Evolutionary conservation across 208 protist genomes (phyloP).

Genomic region (Wallacemonas sp.): DNA sequence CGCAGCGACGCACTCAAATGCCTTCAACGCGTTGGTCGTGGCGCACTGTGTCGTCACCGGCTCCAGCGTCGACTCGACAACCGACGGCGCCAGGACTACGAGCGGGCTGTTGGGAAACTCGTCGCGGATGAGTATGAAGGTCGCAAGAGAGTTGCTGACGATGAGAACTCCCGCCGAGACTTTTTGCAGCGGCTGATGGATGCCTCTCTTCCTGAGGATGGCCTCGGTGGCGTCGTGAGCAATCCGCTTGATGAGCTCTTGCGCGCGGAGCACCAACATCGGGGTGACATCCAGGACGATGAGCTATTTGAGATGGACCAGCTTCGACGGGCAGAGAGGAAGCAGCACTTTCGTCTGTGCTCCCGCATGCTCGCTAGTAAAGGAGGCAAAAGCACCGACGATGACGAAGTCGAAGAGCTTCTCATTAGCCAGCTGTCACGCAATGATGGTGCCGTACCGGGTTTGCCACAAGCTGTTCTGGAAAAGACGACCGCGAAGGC

Average conservation of each 20-base stretch:
- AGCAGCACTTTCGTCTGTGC: constrained; percentile 15
- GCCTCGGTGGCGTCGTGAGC: not conserved
- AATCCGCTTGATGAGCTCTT: constrained; percentile 6
- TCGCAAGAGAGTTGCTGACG: constrained; percentile 9
- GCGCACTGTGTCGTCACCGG: constrained; percentile 7
- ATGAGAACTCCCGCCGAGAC: constrained; percentile 13
- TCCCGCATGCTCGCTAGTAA: constrained; percentile 5
- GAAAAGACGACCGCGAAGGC: not conserved
- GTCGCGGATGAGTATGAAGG: constrained; percentile 21
- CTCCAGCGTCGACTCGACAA: constrained; percentile 20
- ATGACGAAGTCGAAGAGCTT: constrained; percentile 6
- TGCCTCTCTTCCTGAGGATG: not conserved
- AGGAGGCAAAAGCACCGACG: not conserved
- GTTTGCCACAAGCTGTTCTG: not conserved
- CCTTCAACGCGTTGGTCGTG: constrained; percentile 24
- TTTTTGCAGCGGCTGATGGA: not conserved
- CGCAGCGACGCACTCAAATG: not conserved
- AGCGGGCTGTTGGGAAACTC: constrained; percentile 15
- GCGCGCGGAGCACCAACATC: constrained; percentile 4
- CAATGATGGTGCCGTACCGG: constrained; percentile 6
- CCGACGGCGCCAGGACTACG: constrained; percentile 18
- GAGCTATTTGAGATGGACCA: constrained; percentile 5
- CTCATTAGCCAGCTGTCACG: constrained; percentile 10
- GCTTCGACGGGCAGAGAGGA: constrained; percentile 24
- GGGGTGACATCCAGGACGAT: constrained; percentile 14